Conservation (phyloP, 2,329 filamentous ascomycete genomes). For the Penicillium sp. region DNA sequence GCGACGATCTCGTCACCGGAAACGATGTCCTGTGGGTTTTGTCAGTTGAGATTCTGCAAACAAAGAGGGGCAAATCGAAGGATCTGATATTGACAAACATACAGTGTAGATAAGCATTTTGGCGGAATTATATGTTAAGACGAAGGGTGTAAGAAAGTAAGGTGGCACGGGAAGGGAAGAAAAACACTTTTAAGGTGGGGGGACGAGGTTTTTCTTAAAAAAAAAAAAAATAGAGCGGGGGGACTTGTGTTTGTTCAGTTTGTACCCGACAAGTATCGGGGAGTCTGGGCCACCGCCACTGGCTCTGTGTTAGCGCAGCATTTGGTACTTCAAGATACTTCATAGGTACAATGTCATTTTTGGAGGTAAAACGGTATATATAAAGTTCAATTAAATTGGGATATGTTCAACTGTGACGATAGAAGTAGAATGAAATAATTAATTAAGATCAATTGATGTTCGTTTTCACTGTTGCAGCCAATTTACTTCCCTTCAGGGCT, state of each 20-base stretch:
- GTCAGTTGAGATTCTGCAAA: conserved; percentile 14
- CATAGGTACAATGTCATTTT: no score
- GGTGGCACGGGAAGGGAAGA: conserved; percentile 20
- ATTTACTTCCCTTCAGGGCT: conserved; percentile 10
- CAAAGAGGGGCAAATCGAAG: not conserved
- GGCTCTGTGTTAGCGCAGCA: not conserved
- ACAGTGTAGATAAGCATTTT: conserved; percentile 76
- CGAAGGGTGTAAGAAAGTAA: conserved; percentile 25
- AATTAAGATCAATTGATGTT: not conserved
- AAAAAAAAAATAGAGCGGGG: conserved; percentile 7
- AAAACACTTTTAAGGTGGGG: conserved; percentile 34
- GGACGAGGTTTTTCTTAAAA: conserved; percentile 27
- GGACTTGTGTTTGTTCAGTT: conserved; percentile 16
- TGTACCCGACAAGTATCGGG: not conserved
- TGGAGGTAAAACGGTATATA: no score
- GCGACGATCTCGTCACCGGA: conserved; percentile 95
- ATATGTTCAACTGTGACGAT: not conserved
- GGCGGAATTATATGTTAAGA: conserved; percentile 38
- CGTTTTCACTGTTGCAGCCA: not conserved
- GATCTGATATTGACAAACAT: conserved; percentile 16
- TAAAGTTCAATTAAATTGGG: rapidly evolving
- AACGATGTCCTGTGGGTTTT: conserved; percentile 70
- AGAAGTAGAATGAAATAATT: rapidly evolving
- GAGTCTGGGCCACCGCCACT: conserved; percentile 7
- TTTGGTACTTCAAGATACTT: conserved; percentile 1